phyloP scores from a whole-genome alignment of 257 asterid species.

The Solanum chilense region DNA sequence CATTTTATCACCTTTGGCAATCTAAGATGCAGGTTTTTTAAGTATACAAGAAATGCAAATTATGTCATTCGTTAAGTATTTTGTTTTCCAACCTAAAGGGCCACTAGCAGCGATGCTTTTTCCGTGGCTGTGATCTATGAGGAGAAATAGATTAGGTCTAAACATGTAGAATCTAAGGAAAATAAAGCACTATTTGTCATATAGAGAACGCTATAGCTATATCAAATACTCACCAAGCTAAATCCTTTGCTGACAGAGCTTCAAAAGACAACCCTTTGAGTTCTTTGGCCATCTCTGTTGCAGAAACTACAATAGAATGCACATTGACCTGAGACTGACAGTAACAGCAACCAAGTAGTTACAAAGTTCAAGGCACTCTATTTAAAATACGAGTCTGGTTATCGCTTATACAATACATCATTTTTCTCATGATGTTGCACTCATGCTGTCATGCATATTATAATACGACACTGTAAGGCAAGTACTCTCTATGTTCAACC shows the following conservation, averaged over 20 bases:
- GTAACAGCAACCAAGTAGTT: neutral
- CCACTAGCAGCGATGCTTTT: neutral
- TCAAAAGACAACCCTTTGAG: conserved; percentile 64
- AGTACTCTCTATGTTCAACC: neutral
- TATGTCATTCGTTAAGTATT: neutral
- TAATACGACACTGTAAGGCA: neutral
- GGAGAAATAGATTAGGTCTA: neutral
- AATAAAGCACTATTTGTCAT: neutral
- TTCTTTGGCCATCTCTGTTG: conserved; percentile 53
- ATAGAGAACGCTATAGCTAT: neutral
- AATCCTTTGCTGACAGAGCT: conserved; percentile 82
- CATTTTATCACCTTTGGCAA: neutral
- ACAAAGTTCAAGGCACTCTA: neutral
- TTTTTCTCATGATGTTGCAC: neutral
- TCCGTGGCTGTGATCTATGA: neutral
- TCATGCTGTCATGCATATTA: neutral
- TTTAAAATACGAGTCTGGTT: neutral
- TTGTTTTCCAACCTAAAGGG: neutral
- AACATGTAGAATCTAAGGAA: neutral
- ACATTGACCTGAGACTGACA: conserved; percentile 11
- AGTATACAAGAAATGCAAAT: neutral
- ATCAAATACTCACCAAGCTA: conserved; percentile 66
- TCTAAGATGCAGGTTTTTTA: neutral
- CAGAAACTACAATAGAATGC: conserved; percentile 21
- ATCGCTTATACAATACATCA: neutral